Base-by-base conservation (phyloP, 345 rosid species). In the Linum tenue region DNA sequence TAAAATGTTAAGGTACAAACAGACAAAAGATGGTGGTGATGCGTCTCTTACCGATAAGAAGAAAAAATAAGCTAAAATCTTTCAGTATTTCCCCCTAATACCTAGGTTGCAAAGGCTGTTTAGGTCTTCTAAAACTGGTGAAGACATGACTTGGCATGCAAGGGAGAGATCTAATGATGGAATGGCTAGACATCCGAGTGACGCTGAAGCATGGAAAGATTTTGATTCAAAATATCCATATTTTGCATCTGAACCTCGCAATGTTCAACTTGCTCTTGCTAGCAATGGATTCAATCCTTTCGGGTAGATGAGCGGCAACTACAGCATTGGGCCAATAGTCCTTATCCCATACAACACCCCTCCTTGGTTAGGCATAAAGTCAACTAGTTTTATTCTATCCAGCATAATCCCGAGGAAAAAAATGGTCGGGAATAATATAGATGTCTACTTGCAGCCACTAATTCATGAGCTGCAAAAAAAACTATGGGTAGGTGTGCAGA, bases 111-210 rank as follows among this genome's bases (percentile, higher is more conserved):
- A 72, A 61, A 53, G 67, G 5, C 12, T 60, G 16, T 68, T 36
- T 38, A 63, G 64, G 68, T 68, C 62, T 1, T 48, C 41, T 0
- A 48, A 69, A 12, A 64, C 69, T 16, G n/a, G 51, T 16, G 1
- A 40, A 7, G 4, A n/a, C 17, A 73, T 73, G 66, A 58, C 51
- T 59, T 69, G 64, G 73, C 70, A 69, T 36, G 22, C 3, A 35
- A 66, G 55, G 6, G 39, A 31, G 10, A 5, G 0, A 10, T 0
- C 11, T 48, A 3, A 2, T 9, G 11, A 48, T 9, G 15, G 7
- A 9, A 9, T 48, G 53, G 14, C 14, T 2, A 48, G 53, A 48
- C 53, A 48, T 48, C 53, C 53, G 14, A 48, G 53, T 9, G 53
- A 48, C 14, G 9, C 53, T 48, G 53, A 9, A 6, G 53, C 53